A percentile compares a stretch with the other conserved stretches of the same genome.
Conservation (phyloP, 306 rosid genomes). For the Purshia tridentata region DNA sequence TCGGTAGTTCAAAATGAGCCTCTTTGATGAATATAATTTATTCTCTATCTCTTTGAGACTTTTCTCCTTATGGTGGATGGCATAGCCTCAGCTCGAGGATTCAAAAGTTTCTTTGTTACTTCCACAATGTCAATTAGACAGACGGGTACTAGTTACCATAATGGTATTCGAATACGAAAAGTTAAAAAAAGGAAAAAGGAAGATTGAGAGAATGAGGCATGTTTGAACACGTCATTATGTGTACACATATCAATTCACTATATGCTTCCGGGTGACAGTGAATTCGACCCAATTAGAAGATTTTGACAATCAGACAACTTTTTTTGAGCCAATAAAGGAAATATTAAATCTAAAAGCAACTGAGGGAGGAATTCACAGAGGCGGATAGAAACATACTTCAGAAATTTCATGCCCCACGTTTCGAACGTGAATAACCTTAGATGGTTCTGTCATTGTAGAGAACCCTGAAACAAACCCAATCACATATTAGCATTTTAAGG, state of each 20-base stretch:
- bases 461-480: slow-evolving; percentile 41
- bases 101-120: background rate
- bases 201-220: background rate
- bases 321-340: background rate
- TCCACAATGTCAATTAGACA: background rate
- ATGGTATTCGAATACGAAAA: background rate
- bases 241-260: background rate
- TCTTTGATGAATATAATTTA: background rate
- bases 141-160: background rate
- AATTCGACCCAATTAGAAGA: background rate
- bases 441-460: slow-evolving; percentile 80
- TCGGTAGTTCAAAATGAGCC: background rate
- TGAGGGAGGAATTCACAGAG: background rate
- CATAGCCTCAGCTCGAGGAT: background rate
- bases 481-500: slow-evolving; percentile 5
- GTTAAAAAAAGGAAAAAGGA: background rate
- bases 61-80: background rate
- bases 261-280: background rate
- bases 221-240: too few species aligned
- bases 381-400: slow-evolving; percentile 48
- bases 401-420: slow-evolving; percentile 96
- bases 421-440: slow-evolving; percentile 95
- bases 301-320: background rate
- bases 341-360: background rate
- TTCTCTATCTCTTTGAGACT: background rate